A percentile compares a stretch with the other conserved stretches of the same genome.
These are phyloP conservation scores for Kodamaea ohmeri DNA, from an alignment of 1,139 yeast species.

Conservation along the genomic window DNA sequence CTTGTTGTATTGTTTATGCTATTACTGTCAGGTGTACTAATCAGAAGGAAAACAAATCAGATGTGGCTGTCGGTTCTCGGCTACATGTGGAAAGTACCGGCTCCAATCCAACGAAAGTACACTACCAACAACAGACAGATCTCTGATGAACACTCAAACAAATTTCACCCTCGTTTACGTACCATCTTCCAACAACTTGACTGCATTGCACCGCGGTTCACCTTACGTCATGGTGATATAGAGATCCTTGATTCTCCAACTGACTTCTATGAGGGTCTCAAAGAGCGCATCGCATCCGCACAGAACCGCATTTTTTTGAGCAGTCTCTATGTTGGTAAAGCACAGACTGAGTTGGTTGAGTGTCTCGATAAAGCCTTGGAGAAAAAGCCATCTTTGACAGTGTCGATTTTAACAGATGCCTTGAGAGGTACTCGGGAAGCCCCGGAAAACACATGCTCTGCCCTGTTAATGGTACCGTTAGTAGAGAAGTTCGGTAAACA, in stretches of 20 bases:
- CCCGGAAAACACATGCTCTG: constrained; percentile 68
- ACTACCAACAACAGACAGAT: constrained; percentile 32
- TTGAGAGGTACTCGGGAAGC: constrained; percentile 92
- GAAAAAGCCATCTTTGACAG: constrained; percentile 57
- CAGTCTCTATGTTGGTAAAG: constrained; percentile 81
- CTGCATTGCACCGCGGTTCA: constrained; percentile 68
- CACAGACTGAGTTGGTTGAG: constrained; percentile 71
- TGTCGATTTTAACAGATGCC: constrained; percentile 80
- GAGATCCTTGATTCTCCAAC: constrained; percentile 63
- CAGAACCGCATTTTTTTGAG: constrained; percentile 71
- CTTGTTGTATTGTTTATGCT: constrained; percentile 1
- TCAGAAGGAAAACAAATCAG: not conserved
- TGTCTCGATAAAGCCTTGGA: constrained; percentile 58
- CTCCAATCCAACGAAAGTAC: constrained; percentile 16
- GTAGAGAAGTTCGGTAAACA: constrained; percentile 63
- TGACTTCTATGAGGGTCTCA: constrained; percentile 64
- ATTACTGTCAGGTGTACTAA: constrained; percentile 1
- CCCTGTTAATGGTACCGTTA: constrained; percentile 67
- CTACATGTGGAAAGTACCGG: constrained; percentile 3
- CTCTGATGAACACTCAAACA: constrained; percentile 18
- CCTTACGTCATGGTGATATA: constrained; percentile 56
- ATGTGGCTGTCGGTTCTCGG: constrained; percentile 3
- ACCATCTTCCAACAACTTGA: constrained; percentile 58
- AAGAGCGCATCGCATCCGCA: constrained; percentile 51
- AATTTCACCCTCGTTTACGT: constrained; percentile 49